Conservation (phyloP, 2,329 filamentous ascomycete species). For the Epicoccum nigrum region DNA sequence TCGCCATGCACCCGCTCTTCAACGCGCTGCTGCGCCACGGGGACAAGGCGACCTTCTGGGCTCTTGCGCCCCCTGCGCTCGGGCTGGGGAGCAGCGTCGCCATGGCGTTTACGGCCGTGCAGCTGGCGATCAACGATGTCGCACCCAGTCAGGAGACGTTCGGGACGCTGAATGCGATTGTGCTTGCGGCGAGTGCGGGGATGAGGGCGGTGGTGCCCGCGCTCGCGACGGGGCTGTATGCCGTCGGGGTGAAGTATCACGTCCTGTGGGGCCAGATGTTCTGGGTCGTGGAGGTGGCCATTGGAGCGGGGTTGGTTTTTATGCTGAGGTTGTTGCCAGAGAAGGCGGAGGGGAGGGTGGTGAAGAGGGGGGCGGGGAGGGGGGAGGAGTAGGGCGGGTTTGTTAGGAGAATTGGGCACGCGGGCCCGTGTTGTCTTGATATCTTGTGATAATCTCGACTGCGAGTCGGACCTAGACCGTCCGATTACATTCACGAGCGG, state of each 20-base stretch:
- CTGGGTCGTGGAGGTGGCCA: constrained; percentile 62
- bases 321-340: constrained; percentile 32
- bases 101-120: constrained; percentile 73
- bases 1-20: constrained; percentile 60
- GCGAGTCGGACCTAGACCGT: too few species aligned
- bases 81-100: constrained; percentile 66
- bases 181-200: constrained; percentile 65
- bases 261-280: constrained; percentile 69
- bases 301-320: constrained; percentile 26
- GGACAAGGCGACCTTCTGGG: constrained; percentile 63
- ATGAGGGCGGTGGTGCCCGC: constrained; percentile 71
- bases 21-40: constrained; percentile 62
- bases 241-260: constrained; percentile 67
- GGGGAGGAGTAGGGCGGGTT: neutral
- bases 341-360: constrained; percentile 28
- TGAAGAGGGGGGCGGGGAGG: neutral
- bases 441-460: too few species aligned
- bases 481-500: too few species aligned
- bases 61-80: constrained; percentile 52
- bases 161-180: constrained; percentile 73
- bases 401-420: too few species aligned
- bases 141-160: constrained; percentile 68
- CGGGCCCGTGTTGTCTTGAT: too few species aligned
- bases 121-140: constrained; percentile 77
- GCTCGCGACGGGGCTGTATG: constrained; percentile 70